Conservation (phyloP, 495 filamentous ascomycete genomes). For the Neurospora sp. region DNA sequence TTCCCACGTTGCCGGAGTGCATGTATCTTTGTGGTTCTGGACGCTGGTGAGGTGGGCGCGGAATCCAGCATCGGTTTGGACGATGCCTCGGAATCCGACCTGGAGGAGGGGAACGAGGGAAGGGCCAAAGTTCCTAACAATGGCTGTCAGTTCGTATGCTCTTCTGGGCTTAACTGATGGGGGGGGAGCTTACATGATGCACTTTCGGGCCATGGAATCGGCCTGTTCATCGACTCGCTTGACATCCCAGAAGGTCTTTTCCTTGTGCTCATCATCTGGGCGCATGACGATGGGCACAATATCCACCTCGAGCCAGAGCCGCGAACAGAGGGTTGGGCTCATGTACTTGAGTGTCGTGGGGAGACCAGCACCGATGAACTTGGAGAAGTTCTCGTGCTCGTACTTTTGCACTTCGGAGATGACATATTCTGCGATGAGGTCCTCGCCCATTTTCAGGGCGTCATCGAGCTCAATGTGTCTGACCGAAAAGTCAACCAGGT, state of each 20-base stretch:
- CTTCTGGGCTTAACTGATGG: neutral
- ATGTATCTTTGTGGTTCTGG: conserved; percentile 55
- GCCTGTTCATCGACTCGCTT: conserved; percentile 72
- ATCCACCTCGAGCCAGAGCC: conserved; percentile 74
- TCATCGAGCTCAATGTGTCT: conserved; percentile 37
- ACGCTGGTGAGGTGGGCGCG: conserved; percentile 49
- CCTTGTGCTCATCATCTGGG: conserved; percentile 33
- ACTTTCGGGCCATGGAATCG: conserved; percentile 77
- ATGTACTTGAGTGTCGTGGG: conserved; percentile 40
- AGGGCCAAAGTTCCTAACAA: conserved; percentile 62
- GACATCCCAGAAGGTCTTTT: conserved; percentile 38
- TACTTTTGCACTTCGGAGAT: conserved; percentile 45
- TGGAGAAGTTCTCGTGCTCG: conserved; percentile 51
- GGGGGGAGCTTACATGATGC: conserved; percentile 44
- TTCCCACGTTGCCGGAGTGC: conserved; percentile 54
- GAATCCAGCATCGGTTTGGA: conserved; percentile 63
- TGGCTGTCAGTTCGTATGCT: neutral
- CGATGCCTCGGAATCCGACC: conserved; percentile 63
- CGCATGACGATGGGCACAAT: conserved; percentile 57
- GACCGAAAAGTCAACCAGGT: conserved; percentile 67
- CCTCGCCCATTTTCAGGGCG: conserved; percentile 25
- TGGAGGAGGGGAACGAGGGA: conserved; percentile 61
- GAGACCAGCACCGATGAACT: conserved; percentile 56
- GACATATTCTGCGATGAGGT: conserved; percentile 44
- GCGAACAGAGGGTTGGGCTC: conserved; percentile 53